Evolutionary conservation across 345 rosid genomes (phyloP).

Genomic region (Linum trigynum): DNA sequence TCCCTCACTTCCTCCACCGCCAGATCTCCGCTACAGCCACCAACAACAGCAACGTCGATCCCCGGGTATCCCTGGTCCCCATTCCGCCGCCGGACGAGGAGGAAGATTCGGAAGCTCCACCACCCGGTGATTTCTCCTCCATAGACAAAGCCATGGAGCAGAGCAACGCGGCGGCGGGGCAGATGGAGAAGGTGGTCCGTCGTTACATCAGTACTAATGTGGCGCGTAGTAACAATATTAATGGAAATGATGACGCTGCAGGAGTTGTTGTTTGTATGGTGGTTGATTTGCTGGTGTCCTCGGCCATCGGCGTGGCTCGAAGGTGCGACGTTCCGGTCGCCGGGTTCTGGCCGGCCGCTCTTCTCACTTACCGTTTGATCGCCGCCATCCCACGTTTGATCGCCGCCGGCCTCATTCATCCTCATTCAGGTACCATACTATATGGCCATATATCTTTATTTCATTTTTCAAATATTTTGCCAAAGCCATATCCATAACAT

Average conservation of each 20-base stretch:
- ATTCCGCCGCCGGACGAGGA: no score
- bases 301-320: slow-evolving; percentile 51
- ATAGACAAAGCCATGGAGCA: no score
- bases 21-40: no score
- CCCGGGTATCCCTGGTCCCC: no score
- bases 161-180: slow-evolving; percentile 36
- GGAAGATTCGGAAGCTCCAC: no score
- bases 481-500: no score
- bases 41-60: no score
- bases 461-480: not conserved
- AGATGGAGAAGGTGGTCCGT: slow-evolving; percentile 38
- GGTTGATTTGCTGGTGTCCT: slow-evolving; percentile 62
- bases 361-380: slow-evolving; percentile 49
- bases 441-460: not conserved
- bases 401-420: slow-evolving; percentile 31
- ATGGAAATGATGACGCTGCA: slow-evolving; percentile 18
- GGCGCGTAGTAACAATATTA: slow-evolving; percentile 1
- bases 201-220: no score
- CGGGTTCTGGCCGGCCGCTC: slow-evolving; percentile 77
- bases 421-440: slow-evolving; percentile 34
- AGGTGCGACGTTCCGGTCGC: slow-evolving; percentile 44
- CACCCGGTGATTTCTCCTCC: no score
- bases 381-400: slow-evolving; percentile 54
- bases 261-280: slow-evolving; percentile 49
- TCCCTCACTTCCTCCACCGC: no score